phyloP scores from a whole-genome alignment of 2,329 filamentous ascomycete species.

The Phaeosphaeriaceae sp. region DNA sequence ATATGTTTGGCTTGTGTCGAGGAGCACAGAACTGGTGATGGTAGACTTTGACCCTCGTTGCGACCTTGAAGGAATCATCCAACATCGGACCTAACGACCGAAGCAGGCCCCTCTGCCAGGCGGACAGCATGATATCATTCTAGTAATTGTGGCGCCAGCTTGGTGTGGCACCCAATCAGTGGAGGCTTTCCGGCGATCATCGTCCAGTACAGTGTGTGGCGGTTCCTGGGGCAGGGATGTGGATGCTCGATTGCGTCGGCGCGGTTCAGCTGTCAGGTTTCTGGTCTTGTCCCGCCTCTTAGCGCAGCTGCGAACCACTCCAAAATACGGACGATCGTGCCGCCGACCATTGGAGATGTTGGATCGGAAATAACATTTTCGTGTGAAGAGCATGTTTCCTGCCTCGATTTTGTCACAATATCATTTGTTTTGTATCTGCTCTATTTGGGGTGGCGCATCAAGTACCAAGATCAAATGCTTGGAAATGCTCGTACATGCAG shows the following conservation, averaged over 20 bases:
- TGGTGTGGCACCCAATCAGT: conserved; percentile 31
- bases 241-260: conserved; percentile 30
- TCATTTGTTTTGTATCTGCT: too few relatives aligned
- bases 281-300: background rate
- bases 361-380: background rate
- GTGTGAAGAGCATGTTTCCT: background rate
- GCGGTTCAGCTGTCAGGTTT: conserved; percentile 9
- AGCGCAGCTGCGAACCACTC: background rate
- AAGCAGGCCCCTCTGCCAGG: conserved; percentile 5
- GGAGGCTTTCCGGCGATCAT: conserved; percentile 15
- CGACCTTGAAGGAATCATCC: background rate
- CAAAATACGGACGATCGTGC: background rate
- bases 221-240: conserved; percentile 26
- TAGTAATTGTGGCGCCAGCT: conserved; percentile 26
- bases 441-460: background rate
- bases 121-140: conserved; percentile 32
- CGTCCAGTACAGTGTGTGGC: conserved; percentile 13
- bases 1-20: background rate
- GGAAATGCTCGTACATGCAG: background rate
- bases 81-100: background rate
- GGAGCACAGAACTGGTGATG: background rate
- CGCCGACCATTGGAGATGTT: background rate
- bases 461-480: background rate
- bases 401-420: background rate
- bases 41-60: background rate